phyloP scores from a whole-genome alignment of 2,329 filamentous ascomycete species.

The Claviceps spartinae region DNA sequence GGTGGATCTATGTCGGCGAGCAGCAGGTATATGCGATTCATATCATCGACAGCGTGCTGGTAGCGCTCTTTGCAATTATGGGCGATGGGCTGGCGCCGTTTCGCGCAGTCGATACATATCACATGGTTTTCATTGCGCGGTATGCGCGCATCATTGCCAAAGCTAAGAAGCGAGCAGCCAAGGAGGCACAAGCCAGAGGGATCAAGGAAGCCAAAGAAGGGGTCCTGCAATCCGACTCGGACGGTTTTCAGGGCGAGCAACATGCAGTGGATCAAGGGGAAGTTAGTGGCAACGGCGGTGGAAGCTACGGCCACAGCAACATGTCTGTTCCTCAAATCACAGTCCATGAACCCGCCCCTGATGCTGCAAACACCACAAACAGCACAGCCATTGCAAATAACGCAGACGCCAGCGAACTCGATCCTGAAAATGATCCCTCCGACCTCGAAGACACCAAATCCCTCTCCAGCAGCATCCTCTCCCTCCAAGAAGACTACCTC shows the following conservation, averaged over 20 bases:
- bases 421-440: neutral
- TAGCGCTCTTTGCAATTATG: conserved; percentile 57
- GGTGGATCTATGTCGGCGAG: conserved; percentile 72
- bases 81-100: conserved; percentile 63
- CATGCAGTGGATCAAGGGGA: neutral
- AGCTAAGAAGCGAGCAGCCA: conserved; percentile 25
- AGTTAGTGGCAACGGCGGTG: conserved; percentile 8
- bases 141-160: conserved; percentile 34
- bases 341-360: neutral
- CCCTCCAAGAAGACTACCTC: conserved; percentile 47
- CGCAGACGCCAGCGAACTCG: neutral
- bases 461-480: conserved; percentile 18
- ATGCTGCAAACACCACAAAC: neutral
- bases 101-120: conserved; percentile 69
- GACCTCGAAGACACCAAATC: conserved; percentile 23
- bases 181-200: neutral
- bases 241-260: too few relatives aligned
- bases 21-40: conserved; percentile 57
- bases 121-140: conserved; percentile 70
- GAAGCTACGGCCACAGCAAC: neutral
- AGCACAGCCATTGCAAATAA: neutral
- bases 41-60: conserved; percentile 56
- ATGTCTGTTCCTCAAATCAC: neutral
- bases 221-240: too few relatives aligned
- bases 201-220: too few relatives aligned